Evolutionary conservation across 2,329 filamentous ascomycete genomes (phyloP).

Genomic region (Sclerotinia borealis): DNA sequence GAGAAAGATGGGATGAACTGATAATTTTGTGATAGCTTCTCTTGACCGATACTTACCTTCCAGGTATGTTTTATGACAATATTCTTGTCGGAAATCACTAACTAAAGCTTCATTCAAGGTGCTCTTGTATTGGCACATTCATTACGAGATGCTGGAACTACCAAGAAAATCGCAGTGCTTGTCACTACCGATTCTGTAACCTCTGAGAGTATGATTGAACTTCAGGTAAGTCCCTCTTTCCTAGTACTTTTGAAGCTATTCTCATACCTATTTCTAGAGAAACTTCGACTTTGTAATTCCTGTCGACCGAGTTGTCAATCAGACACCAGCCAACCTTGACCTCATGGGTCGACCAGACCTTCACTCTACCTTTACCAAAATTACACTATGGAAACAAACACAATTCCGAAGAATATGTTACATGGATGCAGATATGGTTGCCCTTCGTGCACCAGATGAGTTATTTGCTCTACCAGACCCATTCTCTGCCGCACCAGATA

Average conservation of each 20-base stretch:
- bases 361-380: constrained; percentile 92
- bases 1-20: constrained; percentile 13
- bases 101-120: constrained; percentile 47
- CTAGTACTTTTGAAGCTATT: neutral
- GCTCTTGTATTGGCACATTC: constrained; percentile 93
- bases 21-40: constrained; percentile 61
- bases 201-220: constrained; percentile 66
- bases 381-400: constrained; percentile 84
- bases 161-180: constrained; percentile 77
- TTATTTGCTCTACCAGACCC: constrained; percentile 62
- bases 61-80: constrained; percentile 53
- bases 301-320: constrained; percentile 72
- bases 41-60: constrained; percentile 85
- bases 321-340: constrained; percentile 72
- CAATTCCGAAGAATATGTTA: constrained; percentile 93
- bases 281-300: constrained; percentile 87
- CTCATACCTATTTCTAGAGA: constrained; percentile 43
- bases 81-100: constrained; percentile 14
- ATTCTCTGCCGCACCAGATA: constrained; percentile 77
- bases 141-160: constrained; percentile 80
- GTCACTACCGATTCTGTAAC: constrained; percentile 77
- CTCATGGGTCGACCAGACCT: constrained; percentile 90
- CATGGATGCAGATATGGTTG: constrained; percentile 90
- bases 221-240: constrained; percentile 53
- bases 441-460: constrained; percentile 84